phyloP scores from a whole-genome alignment of 192 early-diverging fungal species.

The Gonapodya prolifera region DNA sequence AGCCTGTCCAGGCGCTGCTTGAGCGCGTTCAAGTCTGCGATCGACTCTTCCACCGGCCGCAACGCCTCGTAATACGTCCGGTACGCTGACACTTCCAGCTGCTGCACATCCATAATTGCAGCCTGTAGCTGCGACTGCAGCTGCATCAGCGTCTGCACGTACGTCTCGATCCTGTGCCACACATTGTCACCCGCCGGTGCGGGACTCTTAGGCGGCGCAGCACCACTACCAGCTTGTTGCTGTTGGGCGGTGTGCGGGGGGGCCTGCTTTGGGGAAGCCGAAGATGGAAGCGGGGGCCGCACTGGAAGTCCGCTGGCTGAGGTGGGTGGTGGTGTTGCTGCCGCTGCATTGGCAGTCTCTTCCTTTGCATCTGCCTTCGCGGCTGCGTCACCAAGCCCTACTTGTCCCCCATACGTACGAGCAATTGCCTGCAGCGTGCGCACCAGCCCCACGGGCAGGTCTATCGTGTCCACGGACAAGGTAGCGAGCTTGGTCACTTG shows the following conservation, averaged over 20 bases:
- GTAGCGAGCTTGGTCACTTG: neutral
- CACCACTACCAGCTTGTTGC: neutral
- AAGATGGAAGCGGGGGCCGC: neutral
- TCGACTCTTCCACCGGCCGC: neutral
- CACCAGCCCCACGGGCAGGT: neutral
- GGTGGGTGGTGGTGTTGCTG: neutral
- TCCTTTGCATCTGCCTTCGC: neutral
- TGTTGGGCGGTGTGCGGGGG: neutral
- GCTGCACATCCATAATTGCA: neutral
- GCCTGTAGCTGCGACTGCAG: neutral
- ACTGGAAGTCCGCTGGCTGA: neutral
- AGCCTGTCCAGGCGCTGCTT: neutral
- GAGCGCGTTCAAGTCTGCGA: neutral
- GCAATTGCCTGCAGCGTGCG: neutral
- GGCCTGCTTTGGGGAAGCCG: neutral
- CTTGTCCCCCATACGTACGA: neutral
- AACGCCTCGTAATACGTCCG: neutral
- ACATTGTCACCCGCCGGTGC: neutral
- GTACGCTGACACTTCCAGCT: neutral
- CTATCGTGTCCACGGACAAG: neutral
- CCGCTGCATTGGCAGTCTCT: neutral
- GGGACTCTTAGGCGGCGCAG: neutral
- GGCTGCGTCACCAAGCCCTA: neutral
- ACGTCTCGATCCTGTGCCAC: neutral
- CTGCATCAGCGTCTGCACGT: neutral